Evolutionary conservation across 2,329 filamentous ascomycete genomes (phyloP).

Genomic region (Cladosporium sp.): DNA sequence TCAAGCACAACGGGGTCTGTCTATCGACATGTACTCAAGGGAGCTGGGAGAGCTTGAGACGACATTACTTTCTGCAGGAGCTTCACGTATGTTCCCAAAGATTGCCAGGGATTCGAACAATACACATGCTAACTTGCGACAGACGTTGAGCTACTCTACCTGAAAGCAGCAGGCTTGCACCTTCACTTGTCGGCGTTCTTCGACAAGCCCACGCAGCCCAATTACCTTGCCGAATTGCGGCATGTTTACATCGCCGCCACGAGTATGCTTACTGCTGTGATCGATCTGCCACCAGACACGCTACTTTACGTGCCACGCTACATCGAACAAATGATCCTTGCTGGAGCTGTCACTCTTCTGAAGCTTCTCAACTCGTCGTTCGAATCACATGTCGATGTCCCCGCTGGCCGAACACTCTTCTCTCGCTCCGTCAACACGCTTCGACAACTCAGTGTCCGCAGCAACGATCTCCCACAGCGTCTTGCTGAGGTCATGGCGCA

Average conservation of each 20-base stretch:
- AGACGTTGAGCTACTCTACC: slow-evolving; percentile 53
- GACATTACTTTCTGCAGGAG: slow-evolving; percentile 28
- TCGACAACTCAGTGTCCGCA: slow-evolving; percentile 64
- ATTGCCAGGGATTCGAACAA: too few relatives aligned
- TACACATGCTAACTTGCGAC: background rate
- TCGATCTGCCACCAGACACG: slow-evolving; percentile 50
- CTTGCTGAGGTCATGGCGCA: slow-evolving; percentile 81
- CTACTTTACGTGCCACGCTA: slow-evolving; percentile 65
- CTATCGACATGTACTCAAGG: slow-evolving; percentile 32
- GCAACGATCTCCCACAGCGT: slow-evolving; percentile 73
- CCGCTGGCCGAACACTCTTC: slow-evolving; percentile 62
- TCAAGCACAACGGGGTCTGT: slow-evolving; percentile 30
- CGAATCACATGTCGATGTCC: slow-evolving; percentile 62
- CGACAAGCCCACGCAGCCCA: slow-evolving; percentile 64
- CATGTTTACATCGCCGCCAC: slow-evolving; percentile 67
- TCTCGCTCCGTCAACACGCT: slow-evolving; percentile 65
- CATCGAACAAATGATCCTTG: slow-evolving; percentile 80
- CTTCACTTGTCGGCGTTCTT: slow-evolving; percentile 76
- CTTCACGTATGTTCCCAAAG: slow-evolving; percentile 21
- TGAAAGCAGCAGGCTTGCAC: slow-evolving; percentile 67
- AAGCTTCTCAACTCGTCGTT: slow-evolving; percentile 74
- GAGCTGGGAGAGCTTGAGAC: slow-evolving; percentile 33
- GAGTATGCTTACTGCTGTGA: slow-evolving; percentile 63
- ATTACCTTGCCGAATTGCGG: slow-evolving; percentile 68
- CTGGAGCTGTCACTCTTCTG: slow-evolving; percentile 68